A percentile compares a stretch with the other conserved stretches of the same genome.
Evolutionary conservation across 805 yeast species (phyloP).

Genomic region (Yamadazyma takamatsuzukensis): DNA sequence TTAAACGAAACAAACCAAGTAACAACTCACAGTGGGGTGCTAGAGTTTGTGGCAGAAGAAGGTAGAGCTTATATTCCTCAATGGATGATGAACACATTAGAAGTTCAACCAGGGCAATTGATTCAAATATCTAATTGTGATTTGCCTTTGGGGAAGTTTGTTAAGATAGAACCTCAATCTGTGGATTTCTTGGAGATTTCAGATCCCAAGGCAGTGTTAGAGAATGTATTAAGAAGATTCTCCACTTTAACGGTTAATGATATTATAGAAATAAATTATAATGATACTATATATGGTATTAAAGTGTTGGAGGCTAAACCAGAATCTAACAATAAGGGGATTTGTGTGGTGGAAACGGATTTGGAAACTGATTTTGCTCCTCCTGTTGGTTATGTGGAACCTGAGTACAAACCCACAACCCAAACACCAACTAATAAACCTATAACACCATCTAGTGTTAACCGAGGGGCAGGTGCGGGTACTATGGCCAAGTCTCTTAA

Average conservation of each 20-base stretch:
- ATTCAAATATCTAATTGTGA: slow-evolving; percentile 73
- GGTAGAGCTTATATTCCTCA: slow-evolving; percentile 93
- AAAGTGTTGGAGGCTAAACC: slow-evolving; percentile 88
- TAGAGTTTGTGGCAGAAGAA: slow-evolving; percentile 96
- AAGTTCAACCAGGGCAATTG: slow-evolving; percentile 74
- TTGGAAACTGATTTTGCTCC: slow-evolving; percentile 97
- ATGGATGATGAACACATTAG: slow-evolving; percentile 89
- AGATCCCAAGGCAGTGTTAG: slow-evolving; percentile 95
- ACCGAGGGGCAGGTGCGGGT: slow-evolving; percentile 47
- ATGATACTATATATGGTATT: slow-evolving; percentile 71
- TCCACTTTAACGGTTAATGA: slow-evolving; percentile 84
- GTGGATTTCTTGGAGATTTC: slow-evolving; percentile 89
- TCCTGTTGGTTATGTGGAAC: slow-evolving; percentile 97
- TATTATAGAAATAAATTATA: slow-evolving; percentile 79
- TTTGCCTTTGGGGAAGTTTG: slow-evolving; percentile 82
- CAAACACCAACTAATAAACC: slow-evolving; percentile 31
- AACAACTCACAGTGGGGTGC: slow-evolving; percentile 85
- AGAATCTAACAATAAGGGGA: slow-evolving; percentile 55
- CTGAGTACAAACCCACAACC: slow-evolving; percentile 52
- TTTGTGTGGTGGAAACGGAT: slow-evolving; percentile 96
- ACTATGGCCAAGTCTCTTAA: slow-evolving; percentile 75
- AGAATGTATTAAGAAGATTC: slow-evolving; percentile 85
- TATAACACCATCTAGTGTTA: slow-evolving; percentile 31
- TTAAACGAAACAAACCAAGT: slow-evolving; percentile 58
- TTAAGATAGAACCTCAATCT: slow-evolving; percentile 92